Conservation (phyloP, 2,329 filamentous ascomycete species). For the Bipolaris victoriae region DNA sequence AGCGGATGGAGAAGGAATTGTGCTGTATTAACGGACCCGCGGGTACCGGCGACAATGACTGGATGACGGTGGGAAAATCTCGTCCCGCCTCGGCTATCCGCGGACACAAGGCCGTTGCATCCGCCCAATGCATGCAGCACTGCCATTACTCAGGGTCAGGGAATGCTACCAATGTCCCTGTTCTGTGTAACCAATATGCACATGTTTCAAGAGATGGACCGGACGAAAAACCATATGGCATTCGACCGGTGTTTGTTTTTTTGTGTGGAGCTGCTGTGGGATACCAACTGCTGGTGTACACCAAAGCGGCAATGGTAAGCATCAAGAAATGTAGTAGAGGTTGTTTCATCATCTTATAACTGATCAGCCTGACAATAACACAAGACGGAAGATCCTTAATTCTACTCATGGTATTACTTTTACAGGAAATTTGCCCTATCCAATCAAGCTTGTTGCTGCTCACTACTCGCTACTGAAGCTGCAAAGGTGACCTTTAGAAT, state of each 20-base stretch:
- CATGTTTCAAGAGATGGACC: background rate
- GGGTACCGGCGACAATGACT: conserved; percentile 31
- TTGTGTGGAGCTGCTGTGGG: background rate
- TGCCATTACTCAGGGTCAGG: background rate
- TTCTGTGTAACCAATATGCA: background rate
- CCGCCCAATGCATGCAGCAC: background rate
- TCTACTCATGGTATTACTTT: background rate
- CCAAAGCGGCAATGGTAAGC: no score
- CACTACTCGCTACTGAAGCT: no score
- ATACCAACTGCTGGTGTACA: no score
- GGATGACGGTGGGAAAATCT: conserved; percentile 42
- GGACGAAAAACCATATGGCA: background rate
- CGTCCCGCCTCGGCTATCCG: conserved; percentile 32
- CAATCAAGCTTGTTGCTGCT: no score
- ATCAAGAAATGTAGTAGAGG: no score
- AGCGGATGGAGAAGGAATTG: conserved; percentile 38
- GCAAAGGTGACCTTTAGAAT: no score
- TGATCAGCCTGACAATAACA: background rate
- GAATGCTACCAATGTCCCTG: background rate
- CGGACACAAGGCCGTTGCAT: conserved; percentile 2
- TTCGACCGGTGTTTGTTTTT: background rate
- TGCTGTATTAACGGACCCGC: conserved; percentile 23
- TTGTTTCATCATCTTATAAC: background rate
- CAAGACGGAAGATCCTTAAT: background rate
- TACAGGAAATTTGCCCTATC: no score